Conservation (phyloP, 2,329 filamentous ascomycete genomes). For the Bipolaris oryzae region DNA sequence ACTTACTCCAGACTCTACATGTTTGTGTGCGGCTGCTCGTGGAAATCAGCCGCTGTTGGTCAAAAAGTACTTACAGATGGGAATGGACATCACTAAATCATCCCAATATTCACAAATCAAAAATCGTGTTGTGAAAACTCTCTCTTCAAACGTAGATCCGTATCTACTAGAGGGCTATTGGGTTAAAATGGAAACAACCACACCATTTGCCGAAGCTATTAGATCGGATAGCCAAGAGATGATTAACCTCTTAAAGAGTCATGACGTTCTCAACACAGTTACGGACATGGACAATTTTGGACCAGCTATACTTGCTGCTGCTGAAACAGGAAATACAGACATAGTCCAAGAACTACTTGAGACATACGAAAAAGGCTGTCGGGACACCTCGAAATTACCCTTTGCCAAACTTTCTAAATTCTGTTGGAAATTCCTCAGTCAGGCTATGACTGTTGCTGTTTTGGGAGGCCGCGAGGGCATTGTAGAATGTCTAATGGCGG, state of each 20-base stretch:
- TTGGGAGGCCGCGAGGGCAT: not conserved
- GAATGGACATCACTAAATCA: not conserved
- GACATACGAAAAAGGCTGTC: not conserved
- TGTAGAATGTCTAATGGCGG: not conserved
- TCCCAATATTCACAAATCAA: fast-evolving
- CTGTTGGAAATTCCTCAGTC: too few species aligned
- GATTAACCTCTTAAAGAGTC: not conserved
- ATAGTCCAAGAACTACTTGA: not conserved
- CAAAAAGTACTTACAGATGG: not conserved
- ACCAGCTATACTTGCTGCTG: not conserved
- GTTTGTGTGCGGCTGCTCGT: not conserved
- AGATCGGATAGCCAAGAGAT: not conserved
- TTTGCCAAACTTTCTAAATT: too few species aligned
- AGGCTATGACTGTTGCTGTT: not conserved
- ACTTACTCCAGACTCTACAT: not conserved
- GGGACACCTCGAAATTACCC: too few species aligned
- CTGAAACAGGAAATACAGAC: not conserved
- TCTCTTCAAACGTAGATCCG: not conserved
- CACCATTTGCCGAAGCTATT: conserved; percentile 1
- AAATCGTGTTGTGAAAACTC: not conserved
- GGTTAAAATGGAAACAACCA: fast-evolving
- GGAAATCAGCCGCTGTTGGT: not conserved
- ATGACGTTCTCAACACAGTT: not conserved
- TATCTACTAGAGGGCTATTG: not conserved
- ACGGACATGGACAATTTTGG: fast-evolving